Evolutionary conservation across 2,329 filamentous ascomycete genomes (phyloP), one percentile per base, ranked within the genome.

Genomic region (Colletotrichum somersetense): DNA sequence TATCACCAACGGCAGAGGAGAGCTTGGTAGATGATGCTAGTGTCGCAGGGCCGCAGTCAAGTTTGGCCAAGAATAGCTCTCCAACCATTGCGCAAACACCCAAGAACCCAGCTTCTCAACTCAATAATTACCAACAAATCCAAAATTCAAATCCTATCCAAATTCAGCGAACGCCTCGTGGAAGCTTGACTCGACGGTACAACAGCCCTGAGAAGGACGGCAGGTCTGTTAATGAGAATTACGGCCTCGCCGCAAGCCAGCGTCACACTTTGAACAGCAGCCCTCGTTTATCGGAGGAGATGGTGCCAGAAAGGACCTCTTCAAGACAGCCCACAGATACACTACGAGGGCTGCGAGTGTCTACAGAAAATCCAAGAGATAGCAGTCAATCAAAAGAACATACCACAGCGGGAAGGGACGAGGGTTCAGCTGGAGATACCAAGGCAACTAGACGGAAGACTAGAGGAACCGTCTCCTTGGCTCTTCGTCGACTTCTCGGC

Each of bases 1-100:
- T 80, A 7, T 80, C 79, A 8, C 79, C 79, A 20, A 80, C 77
- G 1, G 75, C 75, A 12, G 79, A 81, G 62, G 79, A 81, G 71
- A 76, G 71, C 53, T 69, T 76, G 12, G 69, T 68, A 6, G 44
- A 70, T 52, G 55, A 33, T 38, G 38, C 14, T n/a, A 44, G 56
- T 30, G 20, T 42, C 12, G 50, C 38, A 8, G 40, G 16, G 33
- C 38, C 7, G 5, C 23, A 26, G 5, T 3, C 20, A 14, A 23
- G 6, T 12, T 5, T 50, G 14, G 11, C 44, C 26, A 23, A 26
- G 4, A 38, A 46, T 3, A 4, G 11, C 40, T 12, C 26, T 33
- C 12, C 26, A 30, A 18, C 14, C 16, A 38, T 5, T 10, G 30
- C 48, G 14, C 48, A n/a, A 5, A 53, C 23, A 5, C 46, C 38